These are phyloP conservation scores for Lathyrus tuberosus DNA, from an alignment of 306 rosid species.

Conservation along the genomic window DNA sequence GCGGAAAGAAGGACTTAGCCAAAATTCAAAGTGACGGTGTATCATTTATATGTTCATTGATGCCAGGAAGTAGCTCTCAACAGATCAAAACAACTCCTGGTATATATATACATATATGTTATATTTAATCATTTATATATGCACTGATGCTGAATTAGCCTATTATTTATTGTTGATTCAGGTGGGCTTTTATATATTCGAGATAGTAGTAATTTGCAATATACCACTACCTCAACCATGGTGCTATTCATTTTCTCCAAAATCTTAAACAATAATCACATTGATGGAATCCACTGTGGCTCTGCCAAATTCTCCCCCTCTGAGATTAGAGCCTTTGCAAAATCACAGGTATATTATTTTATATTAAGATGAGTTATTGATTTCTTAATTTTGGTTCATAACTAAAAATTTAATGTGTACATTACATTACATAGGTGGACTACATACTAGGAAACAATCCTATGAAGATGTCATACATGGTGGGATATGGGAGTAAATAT, in stretches of 20 bases:
- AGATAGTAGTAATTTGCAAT: slow-evolving; percentile 78
- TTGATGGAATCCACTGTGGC: slow-evolving; percentile 68
- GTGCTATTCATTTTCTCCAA: slow-evolving; percentile 66
- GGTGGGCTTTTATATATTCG: slow-evolving; percentile 78
- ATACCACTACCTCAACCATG: slow-evolving; percentile 66
- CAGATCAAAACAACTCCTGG: slow-evolving; percentile 72
- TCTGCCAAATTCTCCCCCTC: slow-evolving; percentile 56
- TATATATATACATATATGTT: slow-evolving; percentile 24
- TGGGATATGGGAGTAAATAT: slow-evolving; percentile 73
- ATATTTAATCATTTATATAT: background rate
- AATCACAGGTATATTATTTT: slow-evolving; percentile 58
- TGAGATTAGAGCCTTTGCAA: slow-evolving; percentile 65
- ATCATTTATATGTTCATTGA: slow-evolving; percentile 68
- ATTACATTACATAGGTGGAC: slow-evolving; percentile 54
- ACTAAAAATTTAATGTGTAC: background rate
- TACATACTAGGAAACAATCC: slow-evolving; percentile 85
- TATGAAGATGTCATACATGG: slow-evolving; percentile 73
- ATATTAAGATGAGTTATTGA: background rate
- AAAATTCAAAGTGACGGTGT: slow-evolving; percentile 61
- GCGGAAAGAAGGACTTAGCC: slow-evolving; percentile 57
- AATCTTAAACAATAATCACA: slow-evolving; percentile 47
- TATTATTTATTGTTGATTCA: slow-evolving; percentile 31
- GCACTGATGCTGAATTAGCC: background rate
- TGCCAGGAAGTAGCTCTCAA: slow-evolving; percentile 77
- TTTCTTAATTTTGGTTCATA: background rate